Evolutionary conservation across 768 basidiomycete genomes (phyloP).

Genomic region (Hemileccinum impolitum): DNA sequence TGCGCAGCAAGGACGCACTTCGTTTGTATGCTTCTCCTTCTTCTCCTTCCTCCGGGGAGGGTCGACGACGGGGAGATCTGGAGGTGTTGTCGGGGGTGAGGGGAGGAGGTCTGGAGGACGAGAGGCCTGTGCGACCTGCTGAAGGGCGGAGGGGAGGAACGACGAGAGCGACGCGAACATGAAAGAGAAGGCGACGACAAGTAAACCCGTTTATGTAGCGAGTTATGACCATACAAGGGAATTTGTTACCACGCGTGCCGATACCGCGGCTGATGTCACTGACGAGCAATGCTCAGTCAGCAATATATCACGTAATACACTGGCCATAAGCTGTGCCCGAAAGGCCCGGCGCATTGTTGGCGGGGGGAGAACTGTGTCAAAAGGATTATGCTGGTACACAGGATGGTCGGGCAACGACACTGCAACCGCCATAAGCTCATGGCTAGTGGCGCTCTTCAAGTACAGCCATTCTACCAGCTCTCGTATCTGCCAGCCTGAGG

Average conservation of each 20-base stretch:
- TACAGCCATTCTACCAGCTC: too few relatives aligned
- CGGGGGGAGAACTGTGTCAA: too few relatives aligned
- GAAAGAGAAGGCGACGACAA: constrained; percentile 2
- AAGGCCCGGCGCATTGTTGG: too few relatives aligned
- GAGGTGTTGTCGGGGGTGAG: constrained; percentile 8
- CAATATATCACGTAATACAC: not conserved
- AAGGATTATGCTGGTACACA: too few relatives aligned
- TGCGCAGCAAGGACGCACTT: constrained; percentile 36
- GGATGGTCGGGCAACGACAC: too few relatives aligned
- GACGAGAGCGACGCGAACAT: constrained; percentile 56
- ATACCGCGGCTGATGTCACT: not conserved
- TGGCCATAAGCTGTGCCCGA: too few relatives aligned
- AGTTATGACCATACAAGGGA: constrained; percentile 1
- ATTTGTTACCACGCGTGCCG: constrained; percentile 6
- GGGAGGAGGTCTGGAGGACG: constrained; percentile 21
- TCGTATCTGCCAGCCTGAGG: too few relatives aligned
- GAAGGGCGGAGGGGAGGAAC: constrained; percentile 48
- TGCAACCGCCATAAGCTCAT: too few relatives aligned
- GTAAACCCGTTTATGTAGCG: constrained; percentile 14
- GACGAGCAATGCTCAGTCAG: not conserved
- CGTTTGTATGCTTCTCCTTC: constrained; percentile 42
- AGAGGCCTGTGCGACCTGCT: constrained; percentile 31
- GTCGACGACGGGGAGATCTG: constrained; percentile 21
- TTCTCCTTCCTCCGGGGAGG: constrained; percentile 46
- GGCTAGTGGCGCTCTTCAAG: too few relatives aligned